Base-by-base conservation (phyloP, 495 filamentous ascomycete genomes). In the Aspergillus sclerotiicarbonarius region DNA sequence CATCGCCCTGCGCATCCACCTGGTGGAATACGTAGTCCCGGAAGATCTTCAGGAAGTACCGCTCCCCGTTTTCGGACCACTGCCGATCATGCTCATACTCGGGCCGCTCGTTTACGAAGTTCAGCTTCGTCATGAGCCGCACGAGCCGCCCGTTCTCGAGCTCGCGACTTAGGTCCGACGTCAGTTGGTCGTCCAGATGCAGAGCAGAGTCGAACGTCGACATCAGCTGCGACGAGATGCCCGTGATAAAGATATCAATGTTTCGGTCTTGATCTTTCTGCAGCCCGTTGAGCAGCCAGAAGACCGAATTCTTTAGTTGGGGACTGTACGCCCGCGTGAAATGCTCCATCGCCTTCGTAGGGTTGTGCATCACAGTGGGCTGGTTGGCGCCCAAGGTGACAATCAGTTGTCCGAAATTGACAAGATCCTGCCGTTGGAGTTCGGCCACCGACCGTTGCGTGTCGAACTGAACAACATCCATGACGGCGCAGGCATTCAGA, bases 11-110 rank as follows among this genome's bases (percentile, higher is more conserved):
- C 25, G 84, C 80, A 63, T 97, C 91, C 21, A 96, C 91, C 56
- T 93, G 91, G 70, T 98, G 94, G 72, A 97, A 98, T 51, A 97
- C 88, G 58, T 95, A 97, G 71, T 98, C 95, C 44, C 94, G 86
- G 79, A 98, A 97, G 32, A 98, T 80, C 72, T 95, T 95, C 53
- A 98, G 74, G 62, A 86, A 87, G 67, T 95, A 96, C n/a, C 92
- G 83, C 60, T 96, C 89, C 2, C 91, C 92, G 19, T 84, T 92
- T 70, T 96, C 92, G 13, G 90, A 87, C 92, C 92, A 98, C 50
- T 84, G 81, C 16, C 76, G 76, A 51, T 89, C 84, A 25, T 84
- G 80, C 20, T 90, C 88, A 54, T 87, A 86, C 65, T 97, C 93
- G 2, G 90, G 91, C 5, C 94, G 87, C 65, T 98, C 94, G 63